phyloP scores from a whole-genome alignment of 2,329 filamentous ascomycete genomes.

The Arthrocladium fulminans region DNA sequence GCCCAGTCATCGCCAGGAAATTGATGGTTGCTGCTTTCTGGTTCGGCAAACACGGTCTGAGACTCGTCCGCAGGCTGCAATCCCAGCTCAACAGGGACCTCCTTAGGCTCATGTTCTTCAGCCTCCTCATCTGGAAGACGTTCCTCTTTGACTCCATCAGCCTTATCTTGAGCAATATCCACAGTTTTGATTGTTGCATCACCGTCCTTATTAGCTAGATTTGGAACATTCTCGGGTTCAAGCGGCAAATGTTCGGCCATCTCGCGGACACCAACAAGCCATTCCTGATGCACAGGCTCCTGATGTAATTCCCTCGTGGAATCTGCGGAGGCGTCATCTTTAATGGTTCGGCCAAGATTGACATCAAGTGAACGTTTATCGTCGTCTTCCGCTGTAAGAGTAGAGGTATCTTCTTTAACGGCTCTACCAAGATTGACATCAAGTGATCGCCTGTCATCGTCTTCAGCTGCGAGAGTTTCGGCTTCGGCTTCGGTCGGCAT shows the following conservation, averaged over 20 bases:
- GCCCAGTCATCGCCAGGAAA: constrained; percentile 7
- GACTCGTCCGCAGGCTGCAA: background rate
- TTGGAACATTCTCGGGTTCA: background rate
- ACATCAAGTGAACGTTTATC: constrained; percentile 1
- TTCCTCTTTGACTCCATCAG: too few species aligned
- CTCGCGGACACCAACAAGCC: background rate
- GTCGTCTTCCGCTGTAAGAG: background rate
- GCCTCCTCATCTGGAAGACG: too few species aligned
- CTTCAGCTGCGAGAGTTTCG: background rate
- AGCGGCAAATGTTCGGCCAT: background rate
- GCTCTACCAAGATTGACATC: constrained; percentile 6
- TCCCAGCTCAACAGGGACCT: background rate
- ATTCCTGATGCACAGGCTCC: background rate
- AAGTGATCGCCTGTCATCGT: constrained; percentile 6
- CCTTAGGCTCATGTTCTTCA: too few species aligned
- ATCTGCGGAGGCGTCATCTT: background rate
- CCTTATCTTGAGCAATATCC: too few species aligned
- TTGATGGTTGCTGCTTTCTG: background rate
- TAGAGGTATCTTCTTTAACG: background rate
- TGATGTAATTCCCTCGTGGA: background rate
- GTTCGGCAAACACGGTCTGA: background rate
- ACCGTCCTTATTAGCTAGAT: too few species aligned
- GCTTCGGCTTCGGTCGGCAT: background rate
- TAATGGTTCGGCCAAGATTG: background rate
- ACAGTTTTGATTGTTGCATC: too few species aligned